Evolutionary conservation across 2,329 filamentous ascomycete genomes (phyloP).

Genomic region (Trichoderma asperellum): DNA sequence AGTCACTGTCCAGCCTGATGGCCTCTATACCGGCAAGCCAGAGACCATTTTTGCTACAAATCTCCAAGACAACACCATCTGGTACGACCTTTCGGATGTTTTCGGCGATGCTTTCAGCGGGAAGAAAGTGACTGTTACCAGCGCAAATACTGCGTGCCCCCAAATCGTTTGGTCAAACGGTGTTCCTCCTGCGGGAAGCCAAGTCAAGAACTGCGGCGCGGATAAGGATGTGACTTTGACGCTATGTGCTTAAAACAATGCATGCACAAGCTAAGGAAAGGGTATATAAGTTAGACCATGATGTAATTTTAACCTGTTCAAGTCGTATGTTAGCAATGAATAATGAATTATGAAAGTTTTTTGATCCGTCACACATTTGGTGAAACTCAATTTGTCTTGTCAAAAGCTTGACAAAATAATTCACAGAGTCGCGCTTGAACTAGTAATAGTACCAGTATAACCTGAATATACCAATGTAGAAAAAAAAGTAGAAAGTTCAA

Average conservation of each 20-base stretch:
- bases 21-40: slow-evolving; percentile 46
- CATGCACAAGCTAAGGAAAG: background rate
- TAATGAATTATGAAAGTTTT: slow-evolving; percentile 2
- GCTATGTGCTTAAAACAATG: slow-evolving; percentile 38
- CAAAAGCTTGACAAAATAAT: background rate
- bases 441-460: background rate
- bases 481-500: background rate
- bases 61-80: slow-evolving; percentile 42
- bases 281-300: background rate
- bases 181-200: slow-evolving; percentile 42
- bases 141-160: slow-evolving; percentile 40
- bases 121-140: slow-evolving; percentile 40
- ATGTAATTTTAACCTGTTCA: background rate
- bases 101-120: slow-evolving; percentile 47
- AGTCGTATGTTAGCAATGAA: slow-evolving; percentile 3
- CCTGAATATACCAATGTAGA: background rate
- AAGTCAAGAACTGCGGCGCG: slow-evolving; percentile 44
- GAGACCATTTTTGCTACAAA: slow-evolving; percentile 48
- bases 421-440: background rate
- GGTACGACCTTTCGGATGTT: slow-evolving; percentile 47
- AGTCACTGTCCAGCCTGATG: slow-evolving; percentile 42
- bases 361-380: background rate
- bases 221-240: slow-evolving; percentile 43
- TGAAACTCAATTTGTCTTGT: background rate
- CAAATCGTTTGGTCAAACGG: slow-evolving; percentile 44